These are phyloP conservation scores for Penicillium lividum DNA, from an alignment of 495 filamentous ascomycete species.

Conservation along the genomic window DNA sequence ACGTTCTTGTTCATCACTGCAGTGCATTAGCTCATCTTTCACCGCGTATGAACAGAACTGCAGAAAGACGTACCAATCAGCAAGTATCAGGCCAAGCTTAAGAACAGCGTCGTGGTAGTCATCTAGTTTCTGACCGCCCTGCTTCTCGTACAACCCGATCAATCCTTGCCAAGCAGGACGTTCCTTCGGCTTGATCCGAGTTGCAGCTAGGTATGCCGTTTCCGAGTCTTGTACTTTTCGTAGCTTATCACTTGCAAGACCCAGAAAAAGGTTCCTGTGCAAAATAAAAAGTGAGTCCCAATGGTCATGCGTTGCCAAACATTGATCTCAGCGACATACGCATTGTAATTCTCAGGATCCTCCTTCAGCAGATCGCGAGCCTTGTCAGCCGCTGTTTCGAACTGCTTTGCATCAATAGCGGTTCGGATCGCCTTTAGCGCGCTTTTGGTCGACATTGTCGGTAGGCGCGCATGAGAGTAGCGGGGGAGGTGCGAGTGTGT, in stretches of 20 bases:
- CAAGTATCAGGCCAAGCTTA: constrained; percentile 72
- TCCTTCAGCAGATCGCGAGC: constrained; percentile 64
- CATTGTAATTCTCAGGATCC: constrained; percentile 81
- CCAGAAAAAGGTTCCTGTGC: constrained; percentile 73
- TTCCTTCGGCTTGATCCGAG: constrained; percentile 61
- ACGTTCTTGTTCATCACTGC: neutral
- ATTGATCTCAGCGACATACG: constrained; percentile 47
- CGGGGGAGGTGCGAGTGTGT: constrained; percentile 17
- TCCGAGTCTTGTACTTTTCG: constrained; percentile 70
- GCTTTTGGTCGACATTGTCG: constrained; percentile 65
- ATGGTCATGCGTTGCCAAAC: neutral
- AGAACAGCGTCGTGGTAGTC: constrained; percentile 72
- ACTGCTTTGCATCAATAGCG: constrained; percentile 78
- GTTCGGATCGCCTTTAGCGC: constrained; percentile 80
- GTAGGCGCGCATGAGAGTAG: constrained; percentile 12
- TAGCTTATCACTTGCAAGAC: constrained; percentile 75
- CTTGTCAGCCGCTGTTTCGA: constrained; percentile 67
- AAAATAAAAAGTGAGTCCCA: constrained; percentile 16
- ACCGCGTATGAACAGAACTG: too few relatives aligned
- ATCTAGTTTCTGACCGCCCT: constrained; percentile 65
- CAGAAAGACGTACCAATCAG: constrained; percentile 53
- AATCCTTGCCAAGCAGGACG: constrained; percentile 86
- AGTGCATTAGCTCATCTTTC: neutral
- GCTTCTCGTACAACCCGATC: constrained; percentile 80
- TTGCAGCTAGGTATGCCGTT: constrained; percentile 71